These are phyloP conservation scores for Fonsecaea monophora DNA, from an alignment of 2,329 filamentous ascomycete species.

Conservation along the genomic window DNA sequence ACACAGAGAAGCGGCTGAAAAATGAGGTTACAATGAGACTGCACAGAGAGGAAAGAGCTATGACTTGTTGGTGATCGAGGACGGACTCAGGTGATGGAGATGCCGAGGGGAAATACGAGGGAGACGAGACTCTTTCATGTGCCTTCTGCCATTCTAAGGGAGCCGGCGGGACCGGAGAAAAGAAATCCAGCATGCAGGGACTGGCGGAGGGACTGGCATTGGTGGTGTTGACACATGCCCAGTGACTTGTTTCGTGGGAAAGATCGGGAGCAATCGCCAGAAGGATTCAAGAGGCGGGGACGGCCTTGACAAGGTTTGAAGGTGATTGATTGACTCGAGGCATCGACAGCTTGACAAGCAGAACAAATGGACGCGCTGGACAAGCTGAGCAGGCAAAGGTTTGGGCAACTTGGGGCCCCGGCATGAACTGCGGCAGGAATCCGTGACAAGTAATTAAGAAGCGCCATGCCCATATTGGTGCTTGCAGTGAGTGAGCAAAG, in stretches of 20 bases:
- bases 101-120: not conserved
- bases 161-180: not conserved
- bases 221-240: not conserved
- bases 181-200: not conserved
- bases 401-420: not conserved
- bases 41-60: not conserved
- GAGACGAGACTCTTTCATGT: not conserved
- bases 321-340: too few species aligned
- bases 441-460: not conserved
- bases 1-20: not conserved
- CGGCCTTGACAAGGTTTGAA: not conserved
- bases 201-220: not conserved
- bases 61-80: not conserved
- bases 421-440: not conserved
- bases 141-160: too few species aligned
- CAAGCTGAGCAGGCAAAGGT: too few species aligned
- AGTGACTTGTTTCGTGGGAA: not conserved
- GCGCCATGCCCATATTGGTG: slow-evolving; percentile 1
- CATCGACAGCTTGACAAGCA: too few species aligned
- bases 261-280: not conserved
- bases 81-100: not conserved
- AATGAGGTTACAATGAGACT: not conserved
- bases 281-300: not conserved
- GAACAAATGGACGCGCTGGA: too few species aligned
- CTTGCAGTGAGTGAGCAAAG: not conserved